Evolutionary conservation across 345 rosid species (phyloP).

Genomic region (Moricandia arvensis): DNA sequence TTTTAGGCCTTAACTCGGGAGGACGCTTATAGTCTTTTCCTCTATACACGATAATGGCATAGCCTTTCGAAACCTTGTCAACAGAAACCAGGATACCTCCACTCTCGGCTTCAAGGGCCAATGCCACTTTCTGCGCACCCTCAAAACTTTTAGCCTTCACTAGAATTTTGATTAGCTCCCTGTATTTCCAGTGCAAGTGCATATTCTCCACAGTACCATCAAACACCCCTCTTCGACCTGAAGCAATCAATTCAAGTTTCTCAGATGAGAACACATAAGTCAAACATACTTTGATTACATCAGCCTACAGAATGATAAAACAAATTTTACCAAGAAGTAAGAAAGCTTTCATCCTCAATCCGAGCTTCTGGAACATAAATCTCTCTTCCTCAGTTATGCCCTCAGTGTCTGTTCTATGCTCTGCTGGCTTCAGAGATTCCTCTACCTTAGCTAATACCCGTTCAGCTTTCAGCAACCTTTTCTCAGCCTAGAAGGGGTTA

Average conservation of each 20-base stretch:
- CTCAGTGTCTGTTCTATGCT: conserved; percentile 65
- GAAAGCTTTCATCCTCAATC: conserved; percentile 93
- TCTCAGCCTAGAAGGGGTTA: conserved; percentile 56
- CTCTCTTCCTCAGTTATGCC: conserved; percentile 92
- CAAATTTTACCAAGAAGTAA: conserved; percentile 72
- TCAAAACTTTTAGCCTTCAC: conserved; percentile 73
- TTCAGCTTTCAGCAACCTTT: conserved; percentile 72
- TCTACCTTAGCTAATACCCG: conserved; percentile 74
- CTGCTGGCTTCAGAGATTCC: conserved; percentile 63
- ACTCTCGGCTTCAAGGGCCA: conserved; percentile 96
- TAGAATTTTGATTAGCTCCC: conserved; percentile 83
- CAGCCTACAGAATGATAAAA: neutral
- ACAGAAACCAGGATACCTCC: conserved; percentile 90
- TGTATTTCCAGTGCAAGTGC: conserved; percentile 98
- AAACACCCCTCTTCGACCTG: conserved; percentile 94
- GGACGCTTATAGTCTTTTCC: conserved; percentile 90
- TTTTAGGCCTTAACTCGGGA: conserved; percentile 70
- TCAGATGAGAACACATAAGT: conserved; percentile 18
- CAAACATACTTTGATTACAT: neutral
- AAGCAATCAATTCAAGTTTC: conserved; percentile 32
- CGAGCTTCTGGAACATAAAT: conserved; percentile 96
- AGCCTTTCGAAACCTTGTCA: conserved; percentile 89
- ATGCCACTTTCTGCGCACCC: conserved; percentile 73
- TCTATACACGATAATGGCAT: conserved; percentile 75
- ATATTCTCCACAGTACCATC: conserved; percentile 96